Percentiles rank a stretch among this genome's conserved stretches.
phyloP scores from a whole-genome alignment of 2,329 filamentous ascomycete genomes.

The Stemphylium vesicarium region DNA sequence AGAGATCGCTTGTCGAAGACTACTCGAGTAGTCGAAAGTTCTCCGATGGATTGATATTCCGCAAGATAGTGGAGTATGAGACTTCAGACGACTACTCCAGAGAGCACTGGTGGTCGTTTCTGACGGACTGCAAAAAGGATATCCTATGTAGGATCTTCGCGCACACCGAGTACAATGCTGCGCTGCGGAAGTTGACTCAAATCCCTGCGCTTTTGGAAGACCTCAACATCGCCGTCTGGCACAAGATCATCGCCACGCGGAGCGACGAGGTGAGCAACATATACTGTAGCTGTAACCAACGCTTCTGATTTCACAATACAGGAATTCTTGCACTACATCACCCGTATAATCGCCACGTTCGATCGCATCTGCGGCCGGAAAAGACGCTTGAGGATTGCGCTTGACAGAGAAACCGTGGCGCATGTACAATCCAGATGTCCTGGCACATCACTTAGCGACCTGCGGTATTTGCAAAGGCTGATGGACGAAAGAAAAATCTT shows the following conservation, averaged over 20 bases:
- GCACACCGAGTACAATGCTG: background rate
- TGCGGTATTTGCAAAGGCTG: background rate
- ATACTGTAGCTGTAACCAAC: background rate
- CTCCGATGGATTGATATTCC: background rate
- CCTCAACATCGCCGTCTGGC: background rate
- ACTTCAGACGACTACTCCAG: background rate
- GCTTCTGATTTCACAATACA: background rate
- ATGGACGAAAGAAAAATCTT: background rate
- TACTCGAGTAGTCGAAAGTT: background rate
- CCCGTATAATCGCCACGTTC: background rate
- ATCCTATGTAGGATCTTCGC: background rate
- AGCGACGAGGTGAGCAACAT: background rate
- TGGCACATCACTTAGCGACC: background rate
- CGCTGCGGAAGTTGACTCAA: background rate
- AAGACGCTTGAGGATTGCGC: background rate
- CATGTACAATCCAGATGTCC: background rate
- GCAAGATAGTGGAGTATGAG: background rate
- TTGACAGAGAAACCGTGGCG: background rate
- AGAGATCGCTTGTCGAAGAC: background rate
- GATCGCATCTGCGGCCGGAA: background rate
- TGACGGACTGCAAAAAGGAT: background rate
- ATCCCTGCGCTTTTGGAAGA: background rate
- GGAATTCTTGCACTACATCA: background rate
- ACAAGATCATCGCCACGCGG: background rate
- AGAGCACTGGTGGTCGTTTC: background rate